phyloP scores from a whole-genome alignment of 345 rosid genomes.

The Populus nigra region DNA sequence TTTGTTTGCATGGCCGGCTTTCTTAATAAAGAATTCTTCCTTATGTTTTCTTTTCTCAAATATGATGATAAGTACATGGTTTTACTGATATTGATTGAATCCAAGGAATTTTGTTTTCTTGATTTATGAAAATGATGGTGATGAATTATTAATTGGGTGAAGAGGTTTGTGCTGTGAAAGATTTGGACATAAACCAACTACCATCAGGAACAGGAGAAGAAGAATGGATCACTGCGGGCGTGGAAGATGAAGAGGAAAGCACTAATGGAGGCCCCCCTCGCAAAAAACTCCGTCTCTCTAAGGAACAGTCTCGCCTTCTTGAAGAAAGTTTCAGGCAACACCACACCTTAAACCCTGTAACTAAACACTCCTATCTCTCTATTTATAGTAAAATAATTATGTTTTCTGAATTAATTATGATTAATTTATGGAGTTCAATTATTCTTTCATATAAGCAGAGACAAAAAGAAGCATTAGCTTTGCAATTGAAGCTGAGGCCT shows the following conservation, averaged over 20 bases:
- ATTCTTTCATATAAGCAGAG: slow-evolving; percentile 41
- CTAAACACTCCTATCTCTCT: neutral
- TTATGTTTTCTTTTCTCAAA: neutral
- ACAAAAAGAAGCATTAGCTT: slow-evolving; percentile 86
- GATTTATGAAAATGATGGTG: neutral
- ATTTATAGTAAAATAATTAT: neutral
- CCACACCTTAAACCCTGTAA: slow-evolving; percentile 62
- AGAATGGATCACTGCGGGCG: slow-evolving; percentile 44
- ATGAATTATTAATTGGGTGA: slow-evolving; percentile 9
- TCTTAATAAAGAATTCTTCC: neutral
- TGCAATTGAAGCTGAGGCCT: slow-evolving; percentile 73
- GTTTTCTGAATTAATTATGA: neutral
- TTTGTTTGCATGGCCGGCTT: neutral
- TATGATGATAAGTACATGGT: slow-evolving; percentile 9
- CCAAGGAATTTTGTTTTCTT: neutral
- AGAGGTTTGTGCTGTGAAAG: slow-evolving; percentile 37
- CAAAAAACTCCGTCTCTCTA: slow-evolving; percentile 81
- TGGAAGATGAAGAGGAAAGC: slow-evolving; percentile 52
- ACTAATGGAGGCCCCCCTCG: slow-evolving; percentile 64
- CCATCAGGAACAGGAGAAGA: slow-evolving; percentile 46
- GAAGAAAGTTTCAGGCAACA: slow-evolving; percentile 94
- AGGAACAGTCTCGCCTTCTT: slow-evolving; percentile 90
- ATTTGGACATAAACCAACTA: slow-evolving; percentile 66
- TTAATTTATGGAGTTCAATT: neutral
- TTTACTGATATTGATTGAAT: neutral